These are phyloP conservation scores for Blastobotrys mokoenaii DNA, from an alignment of 805 yeast species.

Conservation along the genomic window DNA sequence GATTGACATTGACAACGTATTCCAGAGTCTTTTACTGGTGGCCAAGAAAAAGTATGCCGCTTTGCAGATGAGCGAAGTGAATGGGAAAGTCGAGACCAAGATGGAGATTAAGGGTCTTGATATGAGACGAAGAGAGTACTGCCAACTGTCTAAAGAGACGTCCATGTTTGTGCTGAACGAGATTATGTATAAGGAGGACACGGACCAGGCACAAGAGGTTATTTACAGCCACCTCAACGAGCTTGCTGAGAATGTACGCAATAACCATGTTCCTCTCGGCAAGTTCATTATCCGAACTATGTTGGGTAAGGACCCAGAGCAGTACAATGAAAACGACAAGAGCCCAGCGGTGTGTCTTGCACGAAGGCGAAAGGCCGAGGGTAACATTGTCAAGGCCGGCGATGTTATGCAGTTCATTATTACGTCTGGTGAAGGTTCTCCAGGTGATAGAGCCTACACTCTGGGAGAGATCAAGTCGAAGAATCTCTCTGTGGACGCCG, in stretches of 20 bases:
- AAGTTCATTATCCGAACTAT: slow-evolving; percentile 77
- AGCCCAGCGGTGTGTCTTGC: slow-evolving; percentile 94
- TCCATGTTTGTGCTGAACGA: slow-evolving; percentile 68
- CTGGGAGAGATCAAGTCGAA: slow-evolving; percentile 54
- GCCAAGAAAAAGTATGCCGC: slow-evolving; percentile 99
- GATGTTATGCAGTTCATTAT: slow-evolving; percentile 84
- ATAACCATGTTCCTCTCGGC: slow-evolving; percentile 53
- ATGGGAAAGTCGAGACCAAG: slow-evolving; percentile 48
- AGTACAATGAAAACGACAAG: slow-evolving; percentile 71
- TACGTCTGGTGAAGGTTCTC: slow-evolving; percentile 36
- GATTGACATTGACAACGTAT: slow-evolving; percentile 91
- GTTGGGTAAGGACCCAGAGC: slow-evolving; percentile 79
- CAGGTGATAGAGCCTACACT: slow-evolving; percentile 80
- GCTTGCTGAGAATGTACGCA: slow-evolving; percentile 47
- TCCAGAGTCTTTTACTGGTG: slow-evolving; percentile 72
- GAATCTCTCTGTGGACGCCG: slow-evolving; percentile 59
- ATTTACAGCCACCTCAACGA: slow-evolving; percentile 65
- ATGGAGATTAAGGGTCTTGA: slow-evolving; percentile 95
- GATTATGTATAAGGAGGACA: slow-evolving; percentile 62
- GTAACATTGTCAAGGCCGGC: slow-evolving; percentile 82
- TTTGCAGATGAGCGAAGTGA: slow-evolving; percentile 47
- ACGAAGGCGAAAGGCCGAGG: slow-evolving; percentile 64
- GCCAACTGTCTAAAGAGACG: slow-evolving; percentile 84
- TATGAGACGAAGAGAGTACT: slow-evolving; percentile 93
- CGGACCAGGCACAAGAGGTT: slow-evolving; percentile 56